Evolutionary conservation across 2,329 filamentous ascomycete species (phyloP).

Genomic region (Pseudopyrenochaeta lycopersici): DNA sequence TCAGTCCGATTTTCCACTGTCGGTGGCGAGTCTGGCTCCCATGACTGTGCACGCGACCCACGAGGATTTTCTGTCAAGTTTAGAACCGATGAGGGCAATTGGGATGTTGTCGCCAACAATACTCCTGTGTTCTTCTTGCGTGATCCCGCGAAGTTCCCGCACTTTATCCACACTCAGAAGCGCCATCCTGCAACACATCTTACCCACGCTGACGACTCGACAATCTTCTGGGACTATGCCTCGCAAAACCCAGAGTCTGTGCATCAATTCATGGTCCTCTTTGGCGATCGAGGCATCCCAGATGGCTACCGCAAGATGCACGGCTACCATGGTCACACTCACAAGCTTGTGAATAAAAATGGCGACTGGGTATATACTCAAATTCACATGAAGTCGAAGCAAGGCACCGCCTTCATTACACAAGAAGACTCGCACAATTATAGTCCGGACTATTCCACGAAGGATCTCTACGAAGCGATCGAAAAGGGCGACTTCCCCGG

Average conservation of each 20-base stretch:
- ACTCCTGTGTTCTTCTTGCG: slow-evolving; percentile 80
- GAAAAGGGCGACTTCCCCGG: slow-evolving; percentile 62
- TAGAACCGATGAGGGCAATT: slow-evolving; percentile 77
- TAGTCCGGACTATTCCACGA: slow-evolving; percentile 62
- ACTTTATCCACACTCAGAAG: slow-evolving; percentile 80
- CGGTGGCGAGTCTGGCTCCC: slow-evolving; percentile 75
- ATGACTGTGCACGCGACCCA: slow-evolving; percentile 76
- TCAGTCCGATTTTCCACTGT: slow-evolving; percentile 78
- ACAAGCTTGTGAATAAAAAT: slow-evolving; percentile 63
- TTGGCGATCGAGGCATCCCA: slow-evolving; percentile 65
- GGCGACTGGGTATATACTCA: slow-evolving; percentile 64
- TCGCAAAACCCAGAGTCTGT: slow-evolving; percentile 63
- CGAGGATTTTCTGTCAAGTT: slow-evolving; percentile 79
- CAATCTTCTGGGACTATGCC: slow-evolving; percentile 73
- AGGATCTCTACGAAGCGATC: slow-evolving; percentile 62
- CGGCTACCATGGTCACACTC: slow-evolving; percentile 62
- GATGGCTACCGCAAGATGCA: slow-evolving; percentile 66
- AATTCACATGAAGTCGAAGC: slow-evolving; percentile 63
- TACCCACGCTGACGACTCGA: slow-evolving; percentile 70
- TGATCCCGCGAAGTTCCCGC: slow-evolving; percentile 72
- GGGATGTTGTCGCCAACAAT: slow-evolving; percentile 77
- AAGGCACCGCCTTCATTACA: slow-evolving; percentile 62
- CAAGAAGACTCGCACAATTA: slow-evolving; percentile 61
- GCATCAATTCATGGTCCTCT: slow-evolving; percentile 64
- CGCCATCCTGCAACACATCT: slow-evolving; percentile 75